A percentile compares a stretch with the other conserved stretches of the same genome.
These are phyloP conservation scores for Myriosclerotinia scirpicola DNA, from an alignment of 2,329 filamentous ascomycete species.

Conservation along the genomic window DNA sequence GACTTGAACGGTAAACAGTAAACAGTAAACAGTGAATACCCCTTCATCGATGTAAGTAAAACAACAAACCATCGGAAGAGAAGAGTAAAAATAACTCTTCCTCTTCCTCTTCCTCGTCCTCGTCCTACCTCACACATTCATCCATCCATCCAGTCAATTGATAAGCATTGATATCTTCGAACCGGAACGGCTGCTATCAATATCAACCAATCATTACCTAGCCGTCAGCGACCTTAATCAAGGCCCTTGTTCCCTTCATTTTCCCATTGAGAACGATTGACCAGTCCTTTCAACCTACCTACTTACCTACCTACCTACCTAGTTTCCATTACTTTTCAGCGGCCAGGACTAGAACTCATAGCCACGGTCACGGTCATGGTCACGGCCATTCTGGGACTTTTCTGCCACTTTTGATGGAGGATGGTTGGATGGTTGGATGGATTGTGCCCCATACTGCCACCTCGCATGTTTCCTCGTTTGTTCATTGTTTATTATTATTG, in stretches of 20 bases:
- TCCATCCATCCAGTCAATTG: not conserved
- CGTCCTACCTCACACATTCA: no score
- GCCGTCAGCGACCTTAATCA: constrained; percentile 9
- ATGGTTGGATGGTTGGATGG: not conserved
- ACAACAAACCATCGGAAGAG: not conserved
- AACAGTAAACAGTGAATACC: not conserved
- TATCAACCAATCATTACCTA: constrained; percentile 14
- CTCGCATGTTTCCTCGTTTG: not conserved
- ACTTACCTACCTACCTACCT: no score
- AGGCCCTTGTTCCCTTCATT: constrained; percentile 3
- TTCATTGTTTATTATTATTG: not conserved
- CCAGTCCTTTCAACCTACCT: constrained; percentile 4
- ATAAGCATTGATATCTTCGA: constrained; percentile 4
- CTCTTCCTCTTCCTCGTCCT: not conserved
- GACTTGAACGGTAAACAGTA: no score
- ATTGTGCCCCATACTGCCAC: constrained; percentile 23
- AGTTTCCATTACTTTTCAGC: not conserved
- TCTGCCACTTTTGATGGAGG: constrained; percentile 6
- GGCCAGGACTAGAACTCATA: constrained; percentile 2
- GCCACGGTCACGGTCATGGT: not conserved
- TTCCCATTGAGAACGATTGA: not conserved
- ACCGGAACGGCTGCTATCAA: constrained; percentile 16
- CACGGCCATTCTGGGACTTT: constrained; percentile 12
- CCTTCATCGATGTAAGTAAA: constrained; percentile 6
- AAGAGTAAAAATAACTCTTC: constrained; percentile 13